Percentiles rank a stretch among this genome's conserved stretches.
Conservation (phyloP, 1,284 basidiomycete species). For the Cutaneotrichosporon daszewskae region DNA sequence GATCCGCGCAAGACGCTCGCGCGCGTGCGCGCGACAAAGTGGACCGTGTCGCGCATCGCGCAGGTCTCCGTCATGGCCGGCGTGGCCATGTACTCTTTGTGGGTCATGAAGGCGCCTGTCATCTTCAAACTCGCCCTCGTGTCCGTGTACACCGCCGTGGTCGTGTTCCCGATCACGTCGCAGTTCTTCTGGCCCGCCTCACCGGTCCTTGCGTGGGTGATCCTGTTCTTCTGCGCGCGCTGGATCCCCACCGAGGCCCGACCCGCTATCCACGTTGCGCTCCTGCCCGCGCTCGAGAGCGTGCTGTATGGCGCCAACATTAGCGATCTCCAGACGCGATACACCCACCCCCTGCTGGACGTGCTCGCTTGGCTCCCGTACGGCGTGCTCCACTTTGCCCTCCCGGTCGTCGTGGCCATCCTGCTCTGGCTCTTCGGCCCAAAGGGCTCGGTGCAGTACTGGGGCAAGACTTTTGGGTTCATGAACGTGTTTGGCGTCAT, state of each 20-base stretch:
- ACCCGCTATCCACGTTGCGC: conserved; percentile 80
- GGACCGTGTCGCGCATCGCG: conserved; percentile 57
- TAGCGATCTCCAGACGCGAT: conserved; percentile 88
- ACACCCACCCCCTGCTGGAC: conserved; percentile 86
- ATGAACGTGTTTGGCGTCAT: conserved; percentile 87
- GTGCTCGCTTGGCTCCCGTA: conserved; percentile 94
- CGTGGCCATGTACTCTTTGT: conserved; percentile 67
- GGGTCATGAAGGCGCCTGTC: conserved; percentile 62
- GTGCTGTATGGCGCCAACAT: conserved; percentile 96
- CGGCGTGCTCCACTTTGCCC: conserved; percentile 81
- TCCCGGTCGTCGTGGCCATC: conserved; percentile 73
- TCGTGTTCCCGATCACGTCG: conserved; percentile 78
- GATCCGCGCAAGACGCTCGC: conserved; percentile 64
- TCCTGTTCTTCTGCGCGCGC: conserved; percentile 77
- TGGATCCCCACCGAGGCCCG: conserved; percentile 72
- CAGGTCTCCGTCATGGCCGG: conserved; percentile 56
- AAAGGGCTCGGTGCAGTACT: conserved; percentile 74
- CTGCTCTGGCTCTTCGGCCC: conserved; percentile 75
- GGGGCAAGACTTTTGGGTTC: conserved; percentile 85
- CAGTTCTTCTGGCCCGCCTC: conserved; percentile 90
- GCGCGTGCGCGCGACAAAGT: conserved; percentile 59
- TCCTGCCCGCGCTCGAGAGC: conserved; percentile 88
- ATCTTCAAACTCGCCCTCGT: conserved; percentile 75
- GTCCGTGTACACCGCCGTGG: conserved; percentile 60
- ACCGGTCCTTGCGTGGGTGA: conserved; percentile 77